phyloP scores from a whole-genome alignment of 1,284 basidiomycete species.

The Coniophora puteana region DNA sequence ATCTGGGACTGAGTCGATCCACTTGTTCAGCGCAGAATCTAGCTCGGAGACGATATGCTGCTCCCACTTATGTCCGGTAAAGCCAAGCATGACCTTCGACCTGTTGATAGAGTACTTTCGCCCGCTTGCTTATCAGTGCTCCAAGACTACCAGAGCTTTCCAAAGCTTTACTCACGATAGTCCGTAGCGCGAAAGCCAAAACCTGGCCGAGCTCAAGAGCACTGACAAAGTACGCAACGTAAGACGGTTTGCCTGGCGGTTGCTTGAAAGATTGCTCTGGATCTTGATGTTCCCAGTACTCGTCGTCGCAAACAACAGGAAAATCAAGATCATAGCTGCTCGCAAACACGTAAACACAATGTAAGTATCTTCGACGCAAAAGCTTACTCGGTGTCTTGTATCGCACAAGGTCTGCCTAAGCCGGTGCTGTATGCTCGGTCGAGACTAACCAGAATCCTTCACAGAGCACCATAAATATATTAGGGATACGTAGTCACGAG shows the following conservation, averaged over 20 bases:
- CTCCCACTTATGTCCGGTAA: conserved; percentile 61
- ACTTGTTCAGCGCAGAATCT: conserved; percentile 74
- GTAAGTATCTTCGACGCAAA: background rate
- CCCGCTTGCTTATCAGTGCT: conserved; percentile 1
- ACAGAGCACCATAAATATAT: background rate
- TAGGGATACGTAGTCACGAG: background rate
- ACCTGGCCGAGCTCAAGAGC: conserved; percentile 63
- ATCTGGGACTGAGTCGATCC: conserved; percentile 71
- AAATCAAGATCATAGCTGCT: conserved; percentile 70
- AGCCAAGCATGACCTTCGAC: conserved; percentile 52
- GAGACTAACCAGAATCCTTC: conserved; percentile 58
- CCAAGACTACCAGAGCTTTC: background rate
- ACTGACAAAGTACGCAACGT: conserved; percentile 52
- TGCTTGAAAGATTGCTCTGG: conserved; percentile 50
- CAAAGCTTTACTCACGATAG: conserved; percentile 46
- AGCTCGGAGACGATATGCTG: conserved; percentile 71
- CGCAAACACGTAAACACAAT: conserved; percentile 1
- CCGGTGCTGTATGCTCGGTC: conserved; percentile 66
- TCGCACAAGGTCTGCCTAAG: conserved; percentile 77
- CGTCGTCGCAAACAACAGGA: conserved; percentile 72
- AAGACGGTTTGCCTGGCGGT: conserved; percentile 52
- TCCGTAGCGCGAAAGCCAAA: conserved; percentile 59
- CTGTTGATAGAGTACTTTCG: conserved; percentile 74
- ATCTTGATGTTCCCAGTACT: conserved; percentile 66
- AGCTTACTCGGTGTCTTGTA: conserved; percentile 85